phyloP scores from a whole-genome alignment of 345 rosid genomes.

The Cardiospermum halicacabum region DNA sequence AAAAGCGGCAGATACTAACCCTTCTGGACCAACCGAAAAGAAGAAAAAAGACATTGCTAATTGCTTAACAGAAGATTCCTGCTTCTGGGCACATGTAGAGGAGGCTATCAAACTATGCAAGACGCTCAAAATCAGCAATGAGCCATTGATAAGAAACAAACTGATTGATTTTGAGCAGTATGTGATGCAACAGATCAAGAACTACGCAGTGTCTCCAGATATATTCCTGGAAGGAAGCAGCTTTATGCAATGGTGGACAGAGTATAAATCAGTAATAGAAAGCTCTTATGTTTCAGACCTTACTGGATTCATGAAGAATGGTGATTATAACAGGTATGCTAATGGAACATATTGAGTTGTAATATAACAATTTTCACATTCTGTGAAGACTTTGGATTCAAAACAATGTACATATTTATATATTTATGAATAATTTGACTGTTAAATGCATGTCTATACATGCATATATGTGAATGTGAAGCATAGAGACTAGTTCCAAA shows the following conservation, averaged over 20 bases:
- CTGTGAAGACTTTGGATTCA: background rate
- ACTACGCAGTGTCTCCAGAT: conserved; percentile 56
- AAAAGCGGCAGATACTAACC: conserved; percentile 4
- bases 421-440: background rate
- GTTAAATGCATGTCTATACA: background rate
- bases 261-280: conserved; percentile 28
- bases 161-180: conserved; percentile 35
- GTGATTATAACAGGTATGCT: conserved; percentile 25
- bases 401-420: too few species aligned
- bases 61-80: conserved; percentile 52
- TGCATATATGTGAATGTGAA: background rate
- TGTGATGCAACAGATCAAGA: conserved; percentile 31
- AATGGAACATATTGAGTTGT: conserved; percentile 10
- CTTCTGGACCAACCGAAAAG: background rate
- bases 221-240: conserved; percentile 54
- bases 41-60: conserved; percentile 23
- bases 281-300: conserved; percentile 22
- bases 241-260: conserved; percentile 70
- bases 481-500: too few species aligned
- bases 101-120: conserved; percentile 40
- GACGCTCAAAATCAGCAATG: conserved; percentile 9
- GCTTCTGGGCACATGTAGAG: conserved; percentile 82
- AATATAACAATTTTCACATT: background rate
- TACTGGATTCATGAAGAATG: conserved; percentile 32
- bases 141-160: background rate